Conservation (phyloP, 257 asterid genomes). For the Solanum medicagineum region DNA sequence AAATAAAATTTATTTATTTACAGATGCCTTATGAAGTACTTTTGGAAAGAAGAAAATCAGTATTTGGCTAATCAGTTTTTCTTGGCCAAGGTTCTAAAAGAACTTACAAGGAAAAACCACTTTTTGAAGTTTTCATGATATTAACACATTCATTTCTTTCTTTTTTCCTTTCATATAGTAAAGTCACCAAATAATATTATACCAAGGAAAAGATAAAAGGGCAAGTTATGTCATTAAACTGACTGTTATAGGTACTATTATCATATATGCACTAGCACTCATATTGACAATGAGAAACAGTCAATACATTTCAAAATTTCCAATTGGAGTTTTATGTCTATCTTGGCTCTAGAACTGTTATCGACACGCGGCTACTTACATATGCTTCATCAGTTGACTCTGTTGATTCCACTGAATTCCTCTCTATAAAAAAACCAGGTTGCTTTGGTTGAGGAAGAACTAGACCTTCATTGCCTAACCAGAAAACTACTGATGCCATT, state of each 20-base stretch:
- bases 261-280: background rate
- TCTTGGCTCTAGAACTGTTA: background rate
- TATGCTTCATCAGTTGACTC: background rate
- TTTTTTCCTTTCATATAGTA: background rate
- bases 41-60: background rate
- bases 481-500: conserved; percentile 4
- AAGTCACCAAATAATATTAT: background rate
- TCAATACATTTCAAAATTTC: background rate
- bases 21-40: background rate
- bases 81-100: background rate
- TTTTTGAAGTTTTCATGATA: background rate
- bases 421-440: conserved; percentile 4
- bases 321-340: background rate
- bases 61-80: background rate
- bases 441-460: conserved; percentile 6
- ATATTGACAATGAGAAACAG: background rate
- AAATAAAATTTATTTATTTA: too few species aligned
- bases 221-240: background rate
- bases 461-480: conserved; percentile 1
- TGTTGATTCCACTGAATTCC: background rate
- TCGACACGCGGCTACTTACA: background rate
- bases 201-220: background rate
- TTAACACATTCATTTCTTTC: background rate
- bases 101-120: background rate
- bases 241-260: background rate